Percentiles rank a stretch among this genome's conserved stretches.
Evolutionary conservation across 2,329 filamentous ascomycete species (phyloP).

Genomic region (Pestalotiopsis fici): DNA sequence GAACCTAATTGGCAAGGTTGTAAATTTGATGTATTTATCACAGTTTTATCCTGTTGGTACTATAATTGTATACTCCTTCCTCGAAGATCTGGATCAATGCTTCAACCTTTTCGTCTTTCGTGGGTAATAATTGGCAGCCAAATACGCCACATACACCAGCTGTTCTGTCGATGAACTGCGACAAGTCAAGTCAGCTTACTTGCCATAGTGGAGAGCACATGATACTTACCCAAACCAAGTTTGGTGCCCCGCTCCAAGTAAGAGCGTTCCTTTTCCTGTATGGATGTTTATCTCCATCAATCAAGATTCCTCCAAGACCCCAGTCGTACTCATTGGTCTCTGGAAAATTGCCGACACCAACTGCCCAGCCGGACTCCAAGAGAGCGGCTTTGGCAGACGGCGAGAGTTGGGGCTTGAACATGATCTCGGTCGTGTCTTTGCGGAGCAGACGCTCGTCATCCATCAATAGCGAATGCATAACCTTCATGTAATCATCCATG

Average conservation of each 20-base stretch:
- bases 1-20: background rate
- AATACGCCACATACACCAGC: constrained; percentile 13
- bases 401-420: constrained; percentile 50
- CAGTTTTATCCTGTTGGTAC: background rate
- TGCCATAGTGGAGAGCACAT: background rate
- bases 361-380: constrained; percentile 25
- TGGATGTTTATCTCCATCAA: constrained; percentile 34
- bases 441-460: constrained; percentile 50
- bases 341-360: constrained; percentile 28
- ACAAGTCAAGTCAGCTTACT: background rate
- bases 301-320: constrained; percentile 43
- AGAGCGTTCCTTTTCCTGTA: constrained; percentile 39
- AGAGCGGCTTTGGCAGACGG: constrained; percentile 18
- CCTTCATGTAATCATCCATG: constrained; percentile 41
- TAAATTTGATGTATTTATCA: background rate
- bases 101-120: constrained; percentile 9
- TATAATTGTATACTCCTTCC: constrained; percentile 8
- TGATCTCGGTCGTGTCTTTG: constrained; percentile 36
- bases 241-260: constrained; percentile 46
- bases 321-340: constrained; percentile 38
- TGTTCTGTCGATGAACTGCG: constrained; percentile 11
- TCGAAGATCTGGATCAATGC: constrained; percentile 10
- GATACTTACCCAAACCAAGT: constrained; percentile 44
- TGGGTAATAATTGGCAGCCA: constrained; percentile 10
- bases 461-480: constrained; percentile 46